Evolutionary conservation across 2,329 filamentous ascomycete species (phyloP).

Genomic region (Colletotrichum echinochloae): DNA sequence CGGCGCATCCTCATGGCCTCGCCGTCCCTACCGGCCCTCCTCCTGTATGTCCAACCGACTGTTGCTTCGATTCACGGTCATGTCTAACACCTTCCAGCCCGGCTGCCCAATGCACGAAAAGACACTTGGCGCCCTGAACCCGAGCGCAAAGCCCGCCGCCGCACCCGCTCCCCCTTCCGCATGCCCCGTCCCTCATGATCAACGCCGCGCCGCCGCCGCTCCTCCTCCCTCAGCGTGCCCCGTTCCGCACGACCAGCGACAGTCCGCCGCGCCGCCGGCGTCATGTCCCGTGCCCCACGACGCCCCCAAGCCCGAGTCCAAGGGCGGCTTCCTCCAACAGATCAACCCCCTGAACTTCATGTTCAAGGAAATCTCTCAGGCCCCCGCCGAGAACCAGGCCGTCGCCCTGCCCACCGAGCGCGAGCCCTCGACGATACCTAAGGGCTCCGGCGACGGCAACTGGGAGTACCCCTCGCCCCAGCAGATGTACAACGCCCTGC

Average conservation of each 20-base stretch:
- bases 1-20: slow-evolving; percentile 43
- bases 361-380: slow-evolving; percentile 88
- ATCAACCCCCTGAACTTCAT: slow-evolving; percentile 90
- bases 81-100: slow-evolving; percentile 53
- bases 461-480: slow-evolving; percentile 99
- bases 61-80: background rate
- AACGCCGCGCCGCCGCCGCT: slow-evolving; percentile 38
- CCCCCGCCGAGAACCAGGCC: slow-evolving; percentile 78
- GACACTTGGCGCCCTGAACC: slow-evolving; percentile 60
- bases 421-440: slow-evolving; percentile 91
- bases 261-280: slow-evolving; percentile 48
- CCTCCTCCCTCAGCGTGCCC: slow-evolving; percentile 49
- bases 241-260: slow-evolving; percentile 45
- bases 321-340: slow-evolving; percentile 66
- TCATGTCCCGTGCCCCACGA: slow-evolving; percentile 62
- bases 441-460: slow-evolving; percentile 79
- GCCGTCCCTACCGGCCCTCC: slow-evolving; percentile 46
- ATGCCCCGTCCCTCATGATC: slow-evolving; percentile 49
- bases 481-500: slow-evolving; percentile 99
- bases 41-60: slow-evolving; percentile 52
- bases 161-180: slow-evolving; percentile 44
- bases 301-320: slow-evolving; percentile 48
- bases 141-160: slow-evolving; percentile 45
- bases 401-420: slow-evolving; percentile 81
- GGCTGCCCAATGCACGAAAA: slow-evolving; percentile 70